Base-by-base conservation (phyloP, 768 basidiomycete species). In the Tylopilus cervinicoccineus region DNA sequence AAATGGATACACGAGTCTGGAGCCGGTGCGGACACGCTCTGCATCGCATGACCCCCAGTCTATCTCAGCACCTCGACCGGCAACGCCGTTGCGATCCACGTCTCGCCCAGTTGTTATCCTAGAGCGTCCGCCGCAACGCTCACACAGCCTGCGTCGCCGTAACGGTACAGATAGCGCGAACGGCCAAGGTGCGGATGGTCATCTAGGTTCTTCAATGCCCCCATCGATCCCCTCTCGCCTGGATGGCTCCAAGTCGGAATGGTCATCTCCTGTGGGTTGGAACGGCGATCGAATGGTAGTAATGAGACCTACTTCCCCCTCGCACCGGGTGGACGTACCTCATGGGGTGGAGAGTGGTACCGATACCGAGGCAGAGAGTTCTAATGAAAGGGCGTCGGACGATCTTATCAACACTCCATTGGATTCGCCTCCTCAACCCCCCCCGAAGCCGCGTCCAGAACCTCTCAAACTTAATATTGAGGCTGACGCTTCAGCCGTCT, bases 301-400 rank as follows among this genome's bases (percentile, higher is more conserved):
- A 14, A 46, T 54, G 10, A 55, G 62, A 46, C 79, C 84, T 13
- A 70, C 73, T 4, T 84, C 84, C 0, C 84, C 86, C 5, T 73
- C 78, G 3, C 80, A 83, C 58, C 74, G 69, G 29, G 79, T 77
- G 0, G 86, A 89, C 60, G 86, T 88, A 10, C 88, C 86, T 47
- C 81, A 77, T 42, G 72, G 79, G 12, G 72, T 88, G 16, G 87
- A 88, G 67, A 87, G 84, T 56, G 85, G 80, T 13, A 84, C 83
- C 3, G 86, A 88, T 52, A 83, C 81, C 0, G 86, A 88, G 38
- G 71, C 73, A 0, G 85, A 86, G 51, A 63, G 65, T 37, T 69
- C 70, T 8, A 78, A 76, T 17, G 70, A 62, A 26, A 66, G 56
- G 31, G 50, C 53, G 19, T 66, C 65, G 7, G 57, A 62, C 22